Conservation (phyloP, 2,329 filamentous ascomycete genomes). For the Trichoderma semiorbis region DNA sequence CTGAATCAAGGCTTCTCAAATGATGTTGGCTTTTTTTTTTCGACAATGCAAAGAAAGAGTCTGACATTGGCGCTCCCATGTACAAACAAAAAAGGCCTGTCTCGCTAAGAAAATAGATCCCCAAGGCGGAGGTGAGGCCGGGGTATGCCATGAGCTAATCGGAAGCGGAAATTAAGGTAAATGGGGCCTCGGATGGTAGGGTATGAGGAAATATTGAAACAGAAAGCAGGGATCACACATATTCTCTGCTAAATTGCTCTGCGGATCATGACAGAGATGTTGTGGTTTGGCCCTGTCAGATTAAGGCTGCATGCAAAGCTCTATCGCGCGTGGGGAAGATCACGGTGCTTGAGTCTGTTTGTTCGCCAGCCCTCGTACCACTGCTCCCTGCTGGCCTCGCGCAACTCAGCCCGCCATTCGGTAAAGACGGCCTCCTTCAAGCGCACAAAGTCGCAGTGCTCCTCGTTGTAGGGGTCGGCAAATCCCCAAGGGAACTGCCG, state of each 20-base stretch:
- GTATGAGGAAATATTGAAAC: neutral
- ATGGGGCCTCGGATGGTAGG: neutral
- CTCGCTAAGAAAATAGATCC: neutral
- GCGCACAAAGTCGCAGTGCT: constrained; percentile 90
- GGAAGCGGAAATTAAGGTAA: neutral
- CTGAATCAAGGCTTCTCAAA: neutral
- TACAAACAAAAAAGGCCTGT: neutral
- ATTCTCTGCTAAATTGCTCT: neutral
- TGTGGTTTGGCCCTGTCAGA: neutral
- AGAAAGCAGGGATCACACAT: neutral
- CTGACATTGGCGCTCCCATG: neutral
- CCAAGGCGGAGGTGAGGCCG: neutral
- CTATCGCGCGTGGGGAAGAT: constrained; percentile 38
- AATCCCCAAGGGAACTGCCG: constrained; percentile 96
- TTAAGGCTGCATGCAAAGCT: neutral
- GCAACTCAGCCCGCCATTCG: constrained; percentile 88
- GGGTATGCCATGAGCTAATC: neutral
- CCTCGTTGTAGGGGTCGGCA: constrained; percentile 84
- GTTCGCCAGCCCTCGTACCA: constrained; percentile 98
- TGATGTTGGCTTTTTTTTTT: neutral
- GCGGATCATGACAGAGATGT: constrained; percentile 14
- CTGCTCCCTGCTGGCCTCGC: constrained; percentile 83
- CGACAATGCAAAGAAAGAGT: neutral
- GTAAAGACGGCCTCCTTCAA: constrained; percentile 89
- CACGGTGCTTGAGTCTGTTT: constrained; percentile 57